phyloP scores from a whole-genome alignment of 768 basidiomycete species.

The Lyophyllum atratum region DNA sequence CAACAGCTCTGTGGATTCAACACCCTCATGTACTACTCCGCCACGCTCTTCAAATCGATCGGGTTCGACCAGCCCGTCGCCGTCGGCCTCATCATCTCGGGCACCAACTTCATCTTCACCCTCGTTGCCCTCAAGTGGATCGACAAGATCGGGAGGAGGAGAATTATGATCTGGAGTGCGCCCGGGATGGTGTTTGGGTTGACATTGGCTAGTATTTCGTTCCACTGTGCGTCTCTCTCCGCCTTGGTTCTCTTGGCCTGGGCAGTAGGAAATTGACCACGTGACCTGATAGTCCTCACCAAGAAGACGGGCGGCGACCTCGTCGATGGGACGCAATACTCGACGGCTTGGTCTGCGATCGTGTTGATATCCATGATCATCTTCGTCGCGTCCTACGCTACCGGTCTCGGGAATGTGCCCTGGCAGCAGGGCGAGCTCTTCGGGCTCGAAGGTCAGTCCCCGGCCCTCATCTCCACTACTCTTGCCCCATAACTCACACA shows the following conservation, averaged over 20 bases:
- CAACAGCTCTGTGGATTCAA: constrained; percentile 88
- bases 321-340: constrained; percentile 48
- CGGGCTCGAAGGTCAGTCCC: constrained; percentile 68
- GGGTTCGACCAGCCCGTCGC: constrained; percentile 84
- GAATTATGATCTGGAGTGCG: constrained; percentile 22
- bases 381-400: constrained; percentile 82
- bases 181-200: constrained; percentile 22
- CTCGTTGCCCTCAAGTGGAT: constrained; percentile 71
- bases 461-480: constrained; percentile 44
- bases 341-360: constrained; percentile 58
- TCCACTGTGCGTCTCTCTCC: constrained; percentile 14
- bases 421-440: constrained; percentile 91
- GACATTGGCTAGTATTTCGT: constrained; percentile 21
- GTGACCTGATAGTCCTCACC: constrained; percentile 12
- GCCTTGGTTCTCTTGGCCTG: not conserved
- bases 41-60: constrained; percentile 77
- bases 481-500: not conserved
- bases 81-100: constrained; percentile 76
- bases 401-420: constrained; percentile 77
- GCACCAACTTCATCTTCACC: constrained; percentile 80
- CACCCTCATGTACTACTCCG: constrained; percentile 75
- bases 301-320: constrained; percentile 56
- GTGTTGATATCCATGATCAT: constrained; percentile 82
- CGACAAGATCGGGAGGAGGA: constrained; percentile 20
- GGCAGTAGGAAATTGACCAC: not conserved